Conservation (phyloP, 2,329 filamentous ascomycete species). For the Fusarium humuli region DNA sequence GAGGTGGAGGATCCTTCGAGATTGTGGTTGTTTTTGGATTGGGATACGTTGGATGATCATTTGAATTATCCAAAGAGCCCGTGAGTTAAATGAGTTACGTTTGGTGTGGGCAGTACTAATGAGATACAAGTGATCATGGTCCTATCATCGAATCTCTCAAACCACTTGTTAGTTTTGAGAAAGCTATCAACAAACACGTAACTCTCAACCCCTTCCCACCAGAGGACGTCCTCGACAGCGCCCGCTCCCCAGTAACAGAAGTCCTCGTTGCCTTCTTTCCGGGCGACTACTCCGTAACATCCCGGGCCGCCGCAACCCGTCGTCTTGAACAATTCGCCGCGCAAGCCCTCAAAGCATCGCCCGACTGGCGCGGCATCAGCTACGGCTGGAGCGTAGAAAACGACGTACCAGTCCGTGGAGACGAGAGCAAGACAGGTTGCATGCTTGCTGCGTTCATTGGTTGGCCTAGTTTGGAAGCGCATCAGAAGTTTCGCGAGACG, state of each 20-base stretch:
- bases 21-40: slow-evolving; percentile 45
- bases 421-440: slow-evolving; percentile 44
- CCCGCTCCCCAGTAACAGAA: slow-evolving; percentile 38
- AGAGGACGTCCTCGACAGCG: slow-evolving; percentile 40
- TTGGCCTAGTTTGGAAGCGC: slow-evolving; percentile 55
- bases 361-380: slow-evolving; percentile 42
- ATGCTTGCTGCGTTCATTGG: slow-evolving; percentile 49
- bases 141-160: slow-evolving; percentile 36
- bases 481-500: slow-evolving; percentile 52
- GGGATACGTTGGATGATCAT: slow-evolving; percentile 41
- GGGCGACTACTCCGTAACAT: slow-evolving; percentile 30
- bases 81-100: slow-evolving; percentile 4
- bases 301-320: slow-evolving; percentile 35
- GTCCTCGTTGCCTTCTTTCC: slow-evolving; percentile 41
- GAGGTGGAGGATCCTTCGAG: slow-evolving; percentile 43
- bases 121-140: neutral
- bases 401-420: slow-evolving; percentile 47
- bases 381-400: slow-evolving; percentile 51
- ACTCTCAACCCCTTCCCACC: slow-evolving; percentile 37
- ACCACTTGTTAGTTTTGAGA: slow-evolving; percentile 29
- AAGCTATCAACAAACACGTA: slow-evolving; percentile 40
- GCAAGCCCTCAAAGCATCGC: slow-evolving; percentile 30
- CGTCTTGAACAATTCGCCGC: slow-evolving; percentile 34
- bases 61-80: slow-evolving; percentile 29
- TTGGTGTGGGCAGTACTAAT: neutral